Conservation (phyloP, 1,284 basidiomycete species). For the Ganoderma leucocontextum region DNA sequence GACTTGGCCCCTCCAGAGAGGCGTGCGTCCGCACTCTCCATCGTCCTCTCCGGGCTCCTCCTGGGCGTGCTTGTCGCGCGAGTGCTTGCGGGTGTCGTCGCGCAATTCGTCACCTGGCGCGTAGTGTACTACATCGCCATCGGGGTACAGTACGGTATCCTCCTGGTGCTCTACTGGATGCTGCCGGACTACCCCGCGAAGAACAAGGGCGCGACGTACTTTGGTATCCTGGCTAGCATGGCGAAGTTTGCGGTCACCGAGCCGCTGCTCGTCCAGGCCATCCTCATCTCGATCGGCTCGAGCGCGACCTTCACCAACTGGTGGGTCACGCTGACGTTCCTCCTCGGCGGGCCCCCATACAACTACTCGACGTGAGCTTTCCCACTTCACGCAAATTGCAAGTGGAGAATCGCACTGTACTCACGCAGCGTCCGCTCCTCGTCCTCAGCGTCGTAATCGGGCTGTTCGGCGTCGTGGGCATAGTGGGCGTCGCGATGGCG, state of each 20-base stretch:
- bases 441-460: conserved; percentile 56
- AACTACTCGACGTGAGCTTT: conserved; percentile 49
- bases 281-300: conserved; percentile 51
- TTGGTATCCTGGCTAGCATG: conserved; percentile 55
- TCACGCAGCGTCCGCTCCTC: too few species aligned
- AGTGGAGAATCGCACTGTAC: too few species aligned
- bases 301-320: conserved; percentile 52
- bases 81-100: conserved; percentile 57
- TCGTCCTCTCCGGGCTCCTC: conserved; percentile 58
- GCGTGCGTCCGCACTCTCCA: conserved; percentile 57
- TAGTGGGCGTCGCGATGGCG: conserved; percentile 53
- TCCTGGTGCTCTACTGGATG: conserved; percentile 49
- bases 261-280: conserved; percentile 58
- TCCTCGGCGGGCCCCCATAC: conserved; percentile 58
- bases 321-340: conserved; percentile 62
- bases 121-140: conserved; percentile 57
- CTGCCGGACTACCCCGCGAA: conserved; percentile 63
- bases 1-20: conserved; percentile 59
- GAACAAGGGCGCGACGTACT: conserved; percentile 50
- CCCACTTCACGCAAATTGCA: too few species aligned
- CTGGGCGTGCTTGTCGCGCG: conserved; percentile 58
- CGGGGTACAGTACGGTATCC: conserved; percentile 48
- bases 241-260: conserved; percentile 56
- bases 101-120: conserved; percentile 55
- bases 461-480: conserved; percentile 62